Evolutionary conservation across 306 rosid species (phyloP).

Genomic region (Pterocarpus macrocarpus): DNA sequence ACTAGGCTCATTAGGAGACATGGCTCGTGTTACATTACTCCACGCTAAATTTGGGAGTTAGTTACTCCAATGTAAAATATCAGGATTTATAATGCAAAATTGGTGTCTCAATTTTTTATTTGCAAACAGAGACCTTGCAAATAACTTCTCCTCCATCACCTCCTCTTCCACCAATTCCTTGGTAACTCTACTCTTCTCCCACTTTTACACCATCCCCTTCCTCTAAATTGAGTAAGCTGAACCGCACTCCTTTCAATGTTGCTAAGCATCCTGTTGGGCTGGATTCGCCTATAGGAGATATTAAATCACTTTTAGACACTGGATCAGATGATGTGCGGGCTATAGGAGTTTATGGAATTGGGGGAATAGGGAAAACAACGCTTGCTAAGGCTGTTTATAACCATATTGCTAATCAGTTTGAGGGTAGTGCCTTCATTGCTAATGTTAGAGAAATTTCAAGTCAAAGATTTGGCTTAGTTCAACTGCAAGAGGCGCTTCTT

Average conservation of each 20-base stretch:
- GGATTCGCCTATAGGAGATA: neutral
- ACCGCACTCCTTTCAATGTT: slow-evolving; percentile 6
- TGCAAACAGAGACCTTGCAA: too few species aligned
- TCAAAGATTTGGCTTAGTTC: slow-evolving; percentile 25
- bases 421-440: slow-evolving; percentile 21
- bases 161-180: too few species aligned
- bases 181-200: too few species aligned
- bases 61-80: neutral
- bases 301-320: neutral
- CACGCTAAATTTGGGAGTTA: too few species aligned
- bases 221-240: neutral
- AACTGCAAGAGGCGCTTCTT: slow-evolving; percentile 27
- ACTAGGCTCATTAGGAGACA: neutral
- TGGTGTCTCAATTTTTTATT: too few species aligned
- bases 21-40: too few species aligned
- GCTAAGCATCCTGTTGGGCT: slow-evolving; percentile 41
- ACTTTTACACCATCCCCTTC: too few species aligned
- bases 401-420: slow-evolving; percentile 14
- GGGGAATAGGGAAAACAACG: slow-evolving; percentile 33
- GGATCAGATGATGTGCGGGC: slow-evolving; percentile 9
- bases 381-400: slow-evolving; percentile 36
- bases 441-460: slow-evolving; percentile 43
- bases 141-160: too few species aligned
- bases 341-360: slow-evolving; percentile 20
- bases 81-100: too few species aligned